Conservation (phyloP, 805 yeast genomes). For the Sugiyamaella boreocaroliniensis region DNA sequence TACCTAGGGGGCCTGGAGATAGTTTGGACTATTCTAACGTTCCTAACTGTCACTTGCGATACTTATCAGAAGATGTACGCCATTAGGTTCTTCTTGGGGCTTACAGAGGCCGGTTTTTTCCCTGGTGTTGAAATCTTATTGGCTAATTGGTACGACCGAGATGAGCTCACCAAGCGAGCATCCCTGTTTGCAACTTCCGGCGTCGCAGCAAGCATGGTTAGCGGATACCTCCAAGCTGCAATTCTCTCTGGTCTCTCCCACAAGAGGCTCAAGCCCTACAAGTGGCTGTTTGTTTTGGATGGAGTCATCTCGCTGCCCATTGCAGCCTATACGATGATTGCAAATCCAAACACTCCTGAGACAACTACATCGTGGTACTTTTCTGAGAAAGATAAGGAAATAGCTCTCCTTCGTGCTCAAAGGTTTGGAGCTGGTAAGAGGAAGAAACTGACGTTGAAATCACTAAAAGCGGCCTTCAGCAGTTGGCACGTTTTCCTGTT, state of each 20-base stretch:
- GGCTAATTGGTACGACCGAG: conserved; percentile 28
- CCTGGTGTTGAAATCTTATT: conserved; percentile 29
- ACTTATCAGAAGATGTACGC: conserved; percentile 38
- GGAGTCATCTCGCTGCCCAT: conserved; percentile 40
- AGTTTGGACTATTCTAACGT: conserved; percentile 39
- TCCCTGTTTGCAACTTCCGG: conserved; percentile 28
- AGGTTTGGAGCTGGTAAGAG: conserved; percentile 16
- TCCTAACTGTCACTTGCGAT: conserved; percentile 38
- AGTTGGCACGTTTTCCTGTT: conserved; percentile 45
- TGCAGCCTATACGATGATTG: conserved; percentile 37
- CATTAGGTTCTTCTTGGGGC: conserved; percentile 28
- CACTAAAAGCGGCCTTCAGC: conserved; percentile 34
- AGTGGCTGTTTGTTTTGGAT: conserved; percentile 44
- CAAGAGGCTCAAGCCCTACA: conserved; percentile 33
- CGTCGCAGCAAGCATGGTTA: conserved; percentile 38
- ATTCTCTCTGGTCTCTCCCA: conserved; percentile 36
- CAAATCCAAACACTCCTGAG: conserved; percentile 43
- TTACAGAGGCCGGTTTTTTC: conserved; percentile 28
- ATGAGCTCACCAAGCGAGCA: conserved; percentile 28
- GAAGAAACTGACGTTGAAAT: conserved; percentile 16
- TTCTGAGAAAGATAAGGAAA: conserved; percentile 36
- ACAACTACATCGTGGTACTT: conserved; percentile 40
- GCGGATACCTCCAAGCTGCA: conserved; percentile 56
- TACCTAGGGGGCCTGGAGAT: conserved; percentile 41
- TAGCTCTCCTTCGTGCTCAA: conserved; percentile 37